Evolutionary conservation across 2,329 filamentous ascomycete species (phyloP), one percentile per base, ranked within the genome.

Genomic region (Plenodomus biglobosus): DNA sequence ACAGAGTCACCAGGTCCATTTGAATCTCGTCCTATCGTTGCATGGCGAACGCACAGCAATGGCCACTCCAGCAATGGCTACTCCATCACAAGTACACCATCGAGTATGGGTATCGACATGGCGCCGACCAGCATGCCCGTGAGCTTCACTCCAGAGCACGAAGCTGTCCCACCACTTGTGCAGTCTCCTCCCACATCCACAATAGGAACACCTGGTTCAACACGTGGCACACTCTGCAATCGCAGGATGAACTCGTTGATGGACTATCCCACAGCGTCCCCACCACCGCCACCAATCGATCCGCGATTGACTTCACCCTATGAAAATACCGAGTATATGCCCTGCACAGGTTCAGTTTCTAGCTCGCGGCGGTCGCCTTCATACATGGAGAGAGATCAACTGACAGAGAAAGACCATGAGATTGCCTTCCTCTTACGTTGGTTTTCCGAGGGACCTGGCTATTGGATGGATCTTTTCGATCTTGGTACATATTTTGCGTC

Each of bases 401-500:
- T 59, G 8, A 56, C 53, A 3, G 65, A 69, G 27, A 59, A 65
- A 42, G 80, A 84, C 42, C 78, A 81, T 53, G 81, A 85, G 58
- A 75, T 81, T 48, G 78, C 81, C n/a, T 85, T 81, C 56, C 72
- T 85, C 1, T 69, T 85, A 41, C 73, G 82, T 20, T 81, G 84
- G 65, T 85, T 83, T 60, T 79, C 80, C 2, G 81, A 85, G 65
- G 77, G 76, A 0, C 76, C 82, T 19, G 82, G 81, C 6, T 78
- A 80, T 56, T 85, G 83, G 82, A 80, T 80, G 78, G 78, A 80
- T 56, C 65, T 80, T 3, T 80, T 79, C 57, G 78, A 81, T 53
- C 68, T 80, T 27, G 80, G 78, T 5, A 79, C 76, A 35, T 85
- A 85, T 62, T 86, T 85, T 49, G 77, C 80, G 3, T 81, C 79